Base-by-base conservation (phyloP, 192 early-diverging fungal genomes). In the Oehlia diaphana region DNA sequence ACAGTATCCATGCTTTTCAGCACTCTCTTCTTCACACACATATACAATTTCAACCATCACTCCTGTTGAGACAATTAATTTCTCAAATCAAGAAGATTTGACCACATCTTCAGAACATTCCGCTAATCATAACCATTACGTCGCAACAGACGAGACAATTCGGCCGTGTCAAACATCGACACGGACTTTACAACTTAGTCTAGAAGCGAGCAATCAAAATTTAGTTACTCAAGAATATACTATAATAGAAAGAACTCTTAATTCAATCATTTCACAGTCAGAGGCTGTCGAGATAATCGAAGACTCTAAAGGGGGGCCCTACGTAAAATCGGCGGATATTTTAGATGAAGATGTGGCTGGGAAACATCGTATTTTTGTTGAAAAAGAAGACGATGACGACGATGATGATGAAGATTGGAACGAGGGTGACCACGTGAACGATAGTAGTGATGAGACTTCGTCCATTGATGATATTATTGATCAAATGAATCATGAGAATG, bases 331-430 rank as follows among this genome's bases (percentile, higher is more conserved):
- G 2, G 23, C 66, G 21, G 77, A 69, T 26, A 61, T 72, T 49
- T 50, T 28, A 47, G 77, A 72, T 44, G 68, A 69, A 21, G 77
- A 71, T 31, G 31, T 50, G 35, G n/a, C 61, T 61, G 31, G n/a
- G n/a, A 71, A 78, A 61, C 28, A 79, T 31, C 63, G 53, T 78
- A 28, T 47, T 68, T 73, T 23, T 42, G 39, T 79, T 26, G 77
- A 42, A 66, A 39, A 39, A 26, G 81, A 87, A 37, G 63, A 81
- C 39, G 82, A 86, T 66, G 81, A 86, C 23, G 82, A 77, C 0
- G 84, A 89, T n/a, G 83, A 88, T 76, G 71, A 74, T 53, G 78
- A 83, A 83, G 82, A 63, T 61, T 33, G 63, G 81, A 73, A 78
- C 82, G 72, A 76, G 8, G 72, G 28, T 33, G 74, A 76, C 9